phyloP scores from a whole-genome alignment of 78 protist species.

The Speleostelium caveatum region DNA sequence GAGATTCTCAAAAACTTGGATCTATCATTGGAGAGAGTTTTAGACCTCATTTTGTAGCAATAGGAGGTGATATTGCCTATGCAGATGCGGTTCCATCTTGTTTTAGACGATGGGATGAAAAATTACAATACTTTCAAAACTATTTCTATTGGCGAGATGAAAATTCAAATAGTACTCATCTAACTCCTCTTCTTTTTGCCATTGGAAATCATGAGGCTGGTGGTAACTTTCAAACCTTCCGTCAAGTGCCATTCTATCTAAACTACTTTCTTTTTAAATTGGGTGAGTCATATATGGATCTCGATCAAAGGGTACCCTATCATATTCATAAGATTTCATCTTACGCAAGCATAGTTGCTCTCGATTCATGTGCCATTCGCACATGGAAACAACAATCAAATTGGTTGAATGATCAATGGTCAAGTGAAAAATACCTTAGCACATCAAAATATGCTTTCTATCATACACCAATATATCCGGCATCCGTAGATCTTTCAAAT shows the following conservation, averaged over 20 bases:
- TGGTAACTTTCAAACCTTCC: constrained; percentile 36
- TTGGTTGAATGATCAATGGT: constrained; percentile 37
- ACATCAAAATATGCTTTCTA: constrained; percentile 14
- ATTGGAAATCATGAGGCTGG: constrained; percentile 78
- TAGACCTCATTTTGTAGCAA: constrained; percentile 7
- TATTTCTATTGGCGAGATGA: not conserved
- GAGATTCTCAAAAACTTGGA: constrained; percentile 31
- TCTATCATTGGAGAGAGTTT: not conserved
- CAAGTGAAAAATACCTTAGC: not conserved
- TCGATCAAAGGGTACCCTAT: not conserved
- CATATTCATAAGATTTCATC: constrained; percentile 10
- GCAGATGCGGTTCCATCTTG: constrained; percentile 51
- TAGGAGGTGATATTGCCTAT: constrained; percentile 71
- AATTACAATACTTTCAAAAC: constrained; percentile 1
- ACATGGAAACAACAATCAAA: constrained; percentile 30
- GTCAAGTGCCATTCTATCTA: constrained; percentile 48
- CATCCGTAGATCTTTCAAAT: not conserved
- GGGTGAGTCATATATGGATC: not conserved
- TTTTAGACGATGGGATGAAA: constrained; percentile 65
- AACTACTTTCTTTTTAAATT: constrained; percentile 19
- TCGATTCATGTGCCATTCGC: constrained; percentile 36
- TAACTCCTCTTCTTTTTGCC: constrained; percentile 14
- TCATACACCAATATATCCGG: constrained; percentile 59
- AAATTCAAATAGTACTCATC: not conserved
- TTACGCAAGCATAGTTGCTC: not conserved